These are phyloP conservation scores for Chlorella sp. DNA, from an alignment of 139 green algal genomes.

Conservation along the genomic window DNA sequence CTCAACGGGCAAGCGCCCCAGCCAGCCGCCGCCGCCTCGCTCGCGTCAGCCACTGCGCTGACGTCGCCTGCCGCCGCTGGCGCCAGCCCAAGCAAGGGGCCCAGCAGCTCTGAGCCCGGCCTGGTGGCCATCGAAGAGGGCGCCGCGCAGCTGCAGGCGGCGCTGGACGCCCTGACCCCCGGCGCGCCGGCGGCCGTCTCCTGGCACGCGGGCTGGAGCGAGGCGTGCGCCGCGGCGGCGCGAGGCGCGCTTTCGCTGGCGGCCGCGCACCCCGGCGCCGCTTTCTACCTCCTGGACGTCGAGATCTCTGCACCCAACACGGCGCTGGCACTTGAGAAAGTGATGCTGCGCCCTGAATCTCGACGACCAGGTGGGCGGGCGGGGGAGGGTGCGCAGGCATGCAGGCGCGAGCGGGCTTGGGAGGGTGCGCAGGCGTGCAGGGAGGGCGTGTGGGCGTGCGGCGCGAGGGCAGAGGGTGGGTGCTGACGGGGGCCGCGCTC, in stretches of 20 bases:
- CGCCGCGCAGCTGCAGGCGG: slow-evolving; percentile 50
- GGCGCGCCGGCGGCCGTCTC: slow-evolving; percentile 23
- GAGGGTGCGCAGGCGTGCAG: too few species aligned
- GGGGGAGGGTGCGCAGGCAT: too few species aligned
- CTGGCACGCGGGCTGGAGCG: slow-evolving; percentile 66
- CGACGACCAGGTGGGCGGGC: not conserved
- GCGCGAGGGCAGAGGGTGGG: too few species aligned
- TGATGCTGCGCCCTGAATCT: slow-evolving; percentile 33
- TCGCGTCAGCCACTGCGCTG: too few species aligned
- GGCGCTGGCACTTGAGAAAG: slow-evolving; percentile 46
- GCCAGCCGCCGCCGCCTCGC: too few species aligned
- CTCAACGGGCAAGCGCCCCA: slow-evolving; percentile 24
- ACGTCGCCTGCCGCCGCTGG: too few species aligned
- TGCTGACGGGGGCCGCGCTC: too few species aligned
- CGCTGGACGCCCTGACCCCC: slow-evolving; percentile 37
- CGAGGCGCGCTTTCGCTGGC: slow-evolving; percentile 33
- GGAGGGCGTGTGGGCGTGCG: too few species aligned
- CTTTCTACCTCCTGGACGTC: slow-evolving; percentile 50
- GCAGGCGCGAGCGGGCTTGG: too few species aligned
- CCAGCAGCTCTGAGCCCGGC: not conserved
- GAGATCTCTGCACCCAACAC: slow-evolving; percentile 46
- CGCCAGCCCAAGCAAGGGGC: not conserved
- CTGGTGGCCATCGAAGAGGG: slow-evolving; percentile 8
- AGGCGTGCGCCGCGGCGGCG: slow-evolving; percentile 22
- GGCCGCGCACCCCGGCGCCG: not conserved